Base-by-base conservation (phyloP, 768 basidiomycete species). In the Gymnopilus dilepis region DNA sequence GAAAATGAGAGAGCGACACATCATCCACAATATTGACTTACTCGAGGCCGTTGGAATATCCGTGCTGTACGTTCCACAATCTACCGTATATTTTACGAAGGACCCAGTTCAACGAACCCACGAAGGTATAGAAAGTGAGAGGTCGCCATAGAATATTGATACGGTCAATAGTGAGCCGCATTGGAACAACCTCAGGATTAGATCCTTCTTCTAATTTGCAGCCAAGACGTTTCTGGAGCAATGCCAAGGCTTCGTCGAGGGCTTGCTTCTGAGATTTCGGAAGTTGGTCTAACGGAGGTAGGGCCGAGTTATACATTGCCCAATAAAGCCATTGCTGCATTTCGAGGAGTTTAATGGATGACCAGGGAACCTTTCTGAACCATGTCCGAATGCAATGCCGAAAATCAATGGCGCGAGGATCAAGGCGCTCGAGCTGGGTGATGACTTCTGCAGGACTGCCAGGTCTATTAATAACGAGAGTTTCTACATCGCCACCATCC, bases 341-440 rank as follows among this genome's bases (percentile, higher is more conserved):
- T 70, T 94, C 85, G 38, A 83, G 76, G 17, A 78, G 80, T 43
- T 80, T 85, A 59, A 97, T 83, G 12, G 82, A 78, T 0, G 88
- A 88, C 90, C 91, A 97, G 0, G 87, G 85, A 15, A 81, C 85
- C 65, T 85, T 86, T 58, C 82, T 76, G 72, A 96, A 96, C 93
- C 93, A 91, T 19, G 86, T 89, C 68, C 89, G 80, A 52, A 92
- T 77, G 64, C 76, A 78, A 67, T 87, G 84, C 15, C 90, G 83
- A 70, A 91, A 92, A 66, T 92, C 90, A 37, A 89, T 73, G 1
- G 90, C 90, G 7, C 90, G 84, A 9, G 86, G 87, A 67, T 94
- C 91, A 60, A 86, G 76, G 37, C 73, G 75, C 24, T 83, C 83
- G n/a, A 93, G 80, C 57, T 79, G 81, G 5, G 75, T 75, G 54